Evolutionary conservation across 1,139 yeast genomes (phyloP).

Genomic region (Candida glucosophila): DNA sequence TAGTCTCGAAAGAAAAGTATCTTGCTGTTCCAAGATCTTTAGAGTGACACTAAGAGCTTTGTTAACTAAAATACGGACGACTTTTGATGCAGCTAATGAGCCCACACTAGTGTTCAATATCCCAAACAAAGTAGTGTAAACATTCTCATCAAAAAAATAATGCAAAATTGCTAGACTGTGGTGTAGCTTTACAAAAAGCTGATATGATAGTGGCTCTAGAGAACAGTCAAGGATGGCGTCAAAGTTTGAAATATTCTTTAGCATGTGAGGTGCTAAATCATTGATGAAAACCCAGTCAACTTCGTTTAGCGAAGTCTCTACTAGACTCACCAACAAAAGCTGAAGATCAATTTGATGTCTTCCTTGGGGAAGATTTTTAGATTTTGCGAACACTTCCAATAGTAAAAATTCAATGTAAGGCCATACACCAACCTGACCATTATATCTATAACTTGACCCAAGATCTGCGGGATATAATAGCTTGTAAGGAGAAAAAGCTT

Average conservation of each 20-base stretch:
- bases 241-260: constrained; percentile 31
- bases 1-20: constrained; percentile 19
- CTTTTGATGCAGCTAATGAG: constrained; percentile 41
- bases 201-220: constrained; percentile 16
- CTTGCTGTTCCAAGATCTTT: constrained; percentile 47
- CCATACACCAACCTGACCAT: constrained; percentile 55
- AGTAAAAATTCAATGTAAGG: constrained; percentile 72
- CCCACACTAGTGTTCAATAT: constrained; percentile 48
- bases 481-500: constrained; percentile 27
- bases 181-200: constrained; percentile 41
- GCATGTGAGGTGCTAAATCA: constrained; percentile 23
- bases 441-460: constrained; percentile 49
- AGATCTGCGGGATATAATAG: constrained; percentile 58
- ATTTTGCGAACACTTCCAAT: constrained; percentile 52
- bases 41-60: constrained; percentile 36
- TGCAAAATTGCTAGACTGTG: constrained; percentile 64
- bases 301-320: constrained; percentile 45
- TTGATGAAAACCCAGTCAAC: constrained; percentile 58
- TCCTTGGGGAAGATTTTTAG: constrained; percentile 17
- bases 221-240: constrained; percentile 37
- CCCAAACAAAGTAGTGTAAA: constrained; percentile 46
- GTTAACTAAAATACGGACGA: constrained; percentile 13
- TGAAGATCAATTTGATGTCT: constrained; percentile 44
- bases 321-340: constrained; percentile 40
- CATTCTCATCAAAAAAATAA: constrained; percentile 51